Conservation (phyloP, 1,284 basidiomycete species). For the Ustilago hordei region DNA sequence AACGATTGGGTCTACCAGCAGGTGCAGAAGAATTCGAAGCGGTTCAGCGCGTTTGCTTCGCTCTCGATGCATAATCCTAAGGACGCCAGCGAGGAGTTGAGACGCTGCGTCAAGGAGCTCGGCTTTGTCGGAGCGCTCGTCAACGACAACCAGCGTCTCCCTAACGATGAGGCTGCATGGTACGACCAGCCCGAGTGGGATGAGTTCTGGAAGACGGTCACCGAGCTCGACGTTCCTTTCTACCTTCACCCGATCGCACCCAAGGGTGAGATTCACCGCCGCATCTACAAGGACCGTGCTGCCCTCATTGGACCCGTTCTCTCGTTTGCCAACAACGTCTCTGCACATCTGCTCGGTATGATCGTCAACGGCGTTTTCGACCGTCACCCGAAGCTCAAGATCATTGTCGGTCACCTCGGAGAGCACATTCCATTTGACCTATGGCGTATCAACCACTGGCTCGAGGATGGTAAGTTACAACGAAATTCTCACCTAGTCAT, state of each 20-base stretch:
- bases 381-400: constrained; percentile 69
- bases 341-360: constrained; percentile 67
- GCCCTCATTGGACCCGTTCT: constrained; percentile 68
- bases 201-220: constrained; percentile 66
- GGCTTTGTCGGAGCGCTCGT: constrained; percentile 49
- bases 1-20: constrained; percentile 62
- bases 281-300: constrained; percentile 66
- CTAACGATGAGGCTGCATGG: constrained; percentile 50
- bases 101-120: constrained; percentile 64
- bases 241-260: constrained; percentile 69
- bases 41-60: constrained; percentile 68
- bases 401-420: constrained; percentile 70
- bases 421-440: constrained; percentile 69
- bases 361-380: constrained; percentile 70
- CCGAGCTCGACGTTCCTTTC: constrained; percentile 68
- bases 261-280: constrained; percentile 63
- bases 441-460: constrained; percentile 69
- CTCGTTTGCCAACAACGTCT: constrained; percentile 68
- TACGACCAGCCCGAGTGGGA: constrained; percentile 53
- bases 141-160: constrained; percentile 52
- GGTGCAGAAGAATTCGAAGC: constrained; percentile 61
- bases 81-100: constrained; percentile 65
- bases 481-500: not conserved
- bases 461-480: constrained; percentile 57
- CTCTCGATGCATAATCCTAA: constrained; percentile 69